Evolutionary conservation across 2,329 filamentous ascomycete species (phyloP), one percentile per base, ranked within the genome.

Genomic region (Alternaria atra): DNA sequence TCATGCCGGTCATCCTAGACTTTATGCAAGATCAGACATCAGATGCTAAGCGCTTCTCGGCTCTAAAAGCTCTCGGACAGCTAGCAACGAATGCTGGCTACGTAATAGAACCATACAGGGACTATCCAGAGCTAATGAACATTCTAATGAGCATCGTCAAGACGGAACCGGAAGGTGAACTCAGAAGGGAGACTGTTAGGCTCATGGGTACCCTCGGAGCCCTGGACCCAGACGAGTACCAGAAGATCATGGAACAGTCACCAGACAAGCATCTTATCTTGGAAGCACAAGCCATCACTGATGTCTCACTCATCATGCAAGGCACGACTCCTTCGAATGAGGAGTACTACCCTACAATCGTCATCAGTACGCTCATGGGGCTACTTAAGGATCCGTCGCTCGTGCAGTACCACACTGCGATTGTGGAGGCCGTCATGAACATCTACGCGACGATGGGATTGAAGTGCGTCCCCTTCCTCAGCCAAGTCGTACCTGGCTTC

Each of bases 371-470:
- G 2, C 85, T 99, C 10, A 89, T 99, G 72, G 90, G 93, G 58
- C 94, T 99, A 67, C 82, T 99, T 35, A 96, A 94, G 72, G 95
- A 99, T 70, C 89, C 90, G 27, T 98, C 95, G 0, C 84, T 99
- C 5, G 88, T 90, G 12, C 92, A 96, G 73, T 94, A 97, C 71
- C 96, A 99, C 73, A 94, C 93, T 4, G 89, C 91, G 10, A 94
- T 98, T 13, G 95, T 99, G 52, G 95, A 98, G 77, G 95, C 95
- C 5, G 96, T 99, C 71, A 98, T 99, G 89, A 97, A 93, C 70
- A 99, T 99, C 60, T 99, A 99, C 81, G 92, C 95, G 70, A 99
- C 96, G 0, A 86, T 99, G 62, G 95, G 95, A 2, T 82, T 99
- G 70, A 97, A 98, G 77, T 99, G 95, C 76, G 94, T 99, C 8